These are phyloP conservation scores for Paramecium tetraurelia DNA, from an alignment of 73 alveolate genomes.

Conservation along the genomic window DNA sequence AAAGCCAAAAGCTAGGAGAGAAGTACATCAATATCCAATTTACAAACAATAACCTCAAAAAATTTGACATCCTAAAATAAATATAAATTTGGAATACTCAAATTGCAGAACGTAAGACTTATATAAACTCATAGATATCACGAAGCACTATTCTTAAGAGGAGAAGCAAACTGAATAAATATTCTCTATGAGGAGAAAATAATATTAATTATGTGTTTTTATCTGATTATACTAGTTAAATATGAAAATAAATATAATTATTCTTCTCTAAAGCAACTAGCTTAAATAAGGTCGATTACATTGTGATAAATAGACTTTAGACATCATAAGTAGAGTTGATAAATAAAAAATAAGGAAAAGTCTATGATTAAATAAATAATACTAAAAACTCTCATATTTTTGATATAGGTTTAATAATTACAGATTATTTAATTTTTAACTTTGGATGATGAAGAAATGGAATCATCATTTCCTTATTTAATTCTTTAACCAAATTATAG, in stretches of 20 bases:
- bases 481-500: too few species aligned
- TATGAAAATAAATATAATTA: not conserved
- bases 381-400: too few species aligned
- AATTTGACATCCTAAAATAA: not conserved
- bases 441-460: too few species aligned
- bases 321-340: not conserved
- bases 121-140: not conserved
- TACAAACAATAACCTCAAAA: not conserved
- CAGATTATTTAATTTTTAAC: too few species aligned
- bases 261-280: not conserved
- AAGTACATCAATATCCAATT: too few species aligned
- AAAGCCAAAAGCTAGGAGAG: not conserved
- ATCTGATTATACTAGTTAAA: not conserved
- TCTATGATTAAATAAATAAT: too few species aligned
- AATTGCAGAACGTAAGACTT: not conserved
- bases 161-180: not conserved
- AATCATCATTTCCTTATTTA: too few species aligned
- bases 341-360: too few species aligned
- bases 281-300: too few species aligned
- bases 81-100: not conserved
- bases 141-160: not conserved
- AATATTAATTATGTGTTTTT: too few species aligned
- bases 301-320: too few species aligned
- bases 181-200: not conserved
- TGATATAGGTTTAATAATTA: too few species aligned